These are phyloP conservation scores for Aspergillus intermedius DNA, from an alignment of 2,329 filamentous ascomycete genomes.

Conservation along the genomic window DNA sequence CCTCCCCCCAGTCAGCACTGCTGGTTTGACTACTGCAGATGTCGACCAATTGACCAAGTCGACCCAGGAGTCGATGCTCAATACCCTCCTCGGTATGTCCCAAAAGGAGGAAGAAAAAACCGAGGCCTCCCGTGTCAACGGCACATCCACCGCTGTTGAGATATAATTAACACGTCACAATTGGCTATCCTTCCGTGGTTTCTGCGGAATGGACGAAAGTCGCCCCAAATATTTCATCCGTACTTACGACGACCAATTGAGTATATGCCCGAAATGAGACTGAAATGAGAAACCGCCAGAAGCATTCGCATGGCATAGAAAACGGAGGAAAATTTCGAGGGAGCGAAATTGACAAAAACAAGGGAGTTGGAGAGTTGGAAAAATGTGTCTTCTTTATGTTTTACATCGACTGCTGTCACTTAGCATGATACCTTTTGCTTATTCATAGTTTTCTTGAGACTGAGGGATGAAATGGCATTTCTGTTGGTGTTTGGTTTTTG, in stretches of 20 bases:
- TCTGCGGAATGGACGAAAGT: not conserved
- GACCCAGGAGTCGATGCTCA: conserved; percentile 69
- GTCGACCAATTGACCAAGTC: conserved; percentile 65
- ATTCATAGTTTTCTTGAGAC: not conserved
- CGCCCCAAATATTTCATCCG: not conserved
- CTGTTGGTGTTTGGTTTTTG: too few relatives aligned
- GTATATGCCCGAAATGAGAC: not conserved
- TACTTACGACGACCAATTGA: not conserved
- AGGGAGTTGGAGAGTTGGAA: not conserved
- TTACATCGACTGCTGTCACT: not conserved
- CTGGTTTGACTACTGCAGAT: conserved; percentile 64
- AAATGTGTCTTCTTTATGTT: not conserved
- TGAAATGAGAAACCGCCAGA: not conserved
- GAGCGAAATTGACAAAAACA: not conserved
- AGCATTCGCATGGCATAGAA: not conserved
- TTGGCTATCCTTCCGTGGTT: not conserved
- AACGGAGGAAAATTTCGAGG: not conserved
- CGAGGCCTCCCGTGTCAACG: conserved; percentile 15
- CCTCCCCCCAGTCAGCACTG: conserved; percentile 71
- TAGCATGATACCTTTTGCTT: not conserved
- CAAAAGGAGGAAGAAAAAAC: conserved; percentile 16
- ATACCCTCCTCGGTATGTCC: conserved; percentile 44
- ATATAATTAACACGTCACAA: conserved; percentile 22
- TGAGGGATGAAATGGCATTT: not conserved
- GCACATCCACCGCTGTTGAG: conserved; percentile 28